A percentile compares a stretch with the other conserved stretches of the same genome.
phyloP scores from a whole-genome alignment of 345 rosid genomes.

The Cardamine occulta region DNA sequence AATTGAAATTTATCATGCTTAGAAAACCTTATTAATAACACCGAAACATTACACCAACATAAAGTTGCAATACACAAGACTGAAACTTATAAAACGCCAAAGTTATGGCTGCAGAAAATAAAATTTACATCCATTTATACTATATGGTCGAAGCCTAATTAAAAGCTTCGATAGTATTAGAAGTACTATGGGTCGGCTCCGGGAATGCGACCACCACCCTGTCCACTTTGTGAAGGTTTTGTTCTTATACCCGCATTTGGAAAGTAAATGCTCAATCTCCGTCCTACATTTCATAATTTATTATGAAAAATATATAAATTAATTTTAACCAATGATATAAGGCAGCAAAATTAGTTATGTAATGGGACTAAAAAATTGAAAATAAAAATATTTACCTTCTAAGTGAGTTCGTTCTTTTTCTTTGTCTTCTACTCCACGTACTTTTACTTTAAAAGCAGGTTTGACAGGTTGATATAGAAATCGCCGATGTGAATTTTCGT shows the following conservation, averaged over 20 bases:
- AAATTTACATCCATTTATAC: background rate
- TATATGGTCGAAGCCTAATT: no score
- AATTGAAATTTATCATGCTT: background rate
- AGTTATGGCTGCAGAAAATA: background rate
- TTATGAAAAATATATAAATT: background rate
- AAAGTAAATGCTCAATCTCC: background rate
- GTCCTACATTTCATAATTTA: background rate
- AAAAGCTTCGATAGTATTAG: no score
- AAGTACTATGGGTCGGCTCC: background rate
- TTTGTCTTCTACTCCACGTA: no score
- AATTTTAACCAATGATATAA: background rate
- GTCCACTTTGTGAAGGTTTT: conserved; percentile 17
- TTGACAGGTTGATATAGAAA: background rate
- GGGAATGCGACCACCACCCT: conserved; percentile 8
- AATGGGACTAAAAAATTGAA: no score
- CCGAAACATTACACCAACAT: conserved; percentile 2
- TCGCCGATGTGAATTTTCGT: background rate
- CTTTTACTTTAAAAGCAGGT: background rate
- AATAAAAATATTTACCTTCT: no score
- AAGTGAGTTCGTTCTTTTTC: no score
- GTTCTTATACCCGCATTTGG: background rate
- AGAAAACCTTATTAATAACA: background rate
- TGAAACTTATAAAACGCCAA: background rate
- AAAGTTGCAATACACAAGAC: background rate
- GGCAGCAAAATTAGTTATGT: no score